Evolutionary conservation across 495 filamentous ascomycete species (phyloP), one percentile per base, ranked within the genome.

Genomic region (Penicillium fimorum): DNA sequence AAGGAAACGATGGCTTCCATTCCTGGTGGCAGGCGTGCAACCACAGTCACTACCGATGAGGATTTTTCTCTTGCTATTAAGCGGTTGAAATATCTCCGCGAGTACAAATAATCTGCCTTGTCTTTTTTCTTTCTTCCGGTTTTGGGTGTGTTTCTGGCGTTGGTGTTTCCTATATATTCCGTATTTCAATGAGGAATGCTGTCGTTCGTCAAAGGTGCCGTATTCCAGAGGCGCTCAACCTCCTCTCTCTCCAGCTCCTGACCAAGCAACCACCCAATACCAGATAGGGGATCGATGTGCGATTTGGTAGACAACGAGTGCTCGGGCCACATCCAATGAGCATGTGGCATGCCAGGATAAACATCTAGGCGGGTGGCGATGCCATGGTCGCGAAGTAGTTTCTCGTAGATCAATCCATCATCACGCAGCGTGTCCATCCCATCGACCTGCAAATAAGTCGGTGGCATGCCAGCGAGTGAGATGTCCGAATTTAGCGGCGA

Each of bases 331-430:
- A 64, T 12, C 42, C 42, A 72, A 61, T 72, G 74, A 1, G 61
- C 69, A 62, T 79, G 76, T 47, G 76, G 74, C 61, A 75, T 57
- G 13, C 76, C 76, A 1, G 72, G 70, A 56, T 80, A 80, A 7
- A 66, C 61, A 59, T 76, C 64, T 27, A 74, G 42, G 48, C 64
- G 73, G 4, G 70, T 73, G 57, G 69, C 61, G 7, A 74, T 62
- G 1, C 68, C 77, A 24, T 63, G 35, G 12, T 73, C 70, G 43
- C 58, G 52, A 50, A 77, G 33, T 15, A 65, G 45, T 50, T 65
- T 55, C 40, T 66, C 74, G 54, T 75, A 77, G 1, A 76, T 55
- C 32, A 78, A 24, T 4, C 47, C 22, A 22, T 22, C 74, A 32
- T 78, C 75, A 2, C 76, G 60, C 20, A 75, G 44, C 9, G 67